Conservation (phyloP, 192 early-diverging fungal species). For the Backusella morwellensis region DNA sequence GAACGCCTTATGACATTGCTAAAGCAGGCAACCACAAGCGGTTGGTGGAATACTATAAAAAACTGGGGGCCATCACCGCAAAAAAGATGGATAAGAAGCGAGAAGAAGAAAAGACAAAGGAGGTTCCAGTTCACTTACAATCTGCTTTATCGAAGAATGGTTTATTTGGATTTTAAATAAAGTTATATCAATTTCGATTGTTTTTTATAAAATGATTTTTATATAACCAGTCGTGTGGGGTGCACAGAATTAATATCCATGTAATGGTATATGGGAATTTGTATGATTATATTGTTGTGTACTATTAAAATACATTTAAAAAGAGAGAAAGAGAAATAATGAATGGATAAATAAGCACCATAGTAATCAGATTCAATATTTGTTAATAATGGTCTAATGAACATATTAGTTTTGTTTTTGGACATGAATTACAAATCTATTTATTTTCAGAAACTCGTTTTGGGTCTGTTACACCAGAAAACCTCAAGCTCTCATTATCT, state of each 20-base stretch:
- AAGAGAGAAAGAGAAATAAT: neutral
- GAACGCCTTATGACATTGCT: conserved; percentile 32
- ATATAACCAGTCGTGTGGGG: neutral
- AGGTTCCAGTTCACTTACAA: conserved; percentile 28
- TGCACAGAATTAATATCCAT: neutral
- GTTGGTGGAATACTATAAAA: conserved; percentile 33
- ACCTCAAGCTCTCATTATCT: conserved; percentile 3
- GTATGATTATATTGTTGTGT: neutral
- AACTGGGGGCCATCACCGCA: conserved; percentile 19
- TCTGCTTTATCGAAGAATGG: conserved; percentile 26
- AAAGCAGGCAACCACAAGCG: conserved; percentile 26
- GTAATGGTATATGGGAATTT: neutral
- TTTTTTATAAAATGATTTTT: neutral
- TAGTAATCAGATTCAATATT: neutral
- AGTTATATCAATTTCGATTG: neutral
- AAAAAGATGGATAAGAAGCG: conserved; percentile 32
- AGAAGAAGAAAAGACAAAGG: conserved; percentile 29
- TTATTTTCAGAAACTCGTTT: neutral
- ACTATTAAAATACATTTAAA: neutral
- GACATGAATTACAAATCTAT: neutral
- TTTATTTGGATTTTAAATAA: conserved; percentile 21
- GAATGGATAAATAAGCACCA: neutral
- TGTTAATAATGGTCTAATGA: too few species aligned
- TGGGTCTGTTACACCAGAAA: neutral
- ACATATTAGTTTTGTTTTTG: neutral